Base-by-base conservation (phyloP, 1,139 yeast genomes). In the Hemisphaericaspora xylofermentans region DNA sequence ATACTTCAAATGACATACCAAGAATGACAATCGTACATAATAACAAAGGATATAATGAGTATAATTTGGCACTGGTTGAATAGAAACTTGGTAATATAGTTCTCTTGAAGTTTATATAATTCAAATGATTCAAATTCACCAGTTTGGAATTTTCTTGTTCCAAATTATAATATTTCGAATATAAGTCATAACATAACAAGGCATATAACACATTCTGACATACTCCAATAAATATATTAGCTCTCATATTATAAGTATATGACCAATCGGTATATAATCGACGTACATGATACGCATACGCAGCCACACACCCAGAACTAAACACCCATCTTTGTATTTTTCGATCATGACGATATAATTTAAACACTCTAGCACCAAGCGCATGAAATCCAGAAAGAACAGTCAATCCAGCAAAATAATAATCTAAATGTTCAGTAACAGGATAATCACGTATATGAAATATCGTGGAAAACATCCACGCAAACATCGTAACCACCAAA, bases 191-290 rank as follows among this genome's bases (percentile, higher is more conserved):
- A 41, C 74, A 67, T 28, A 64, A 50, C 22, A 57, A 43, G 27
- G 49, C 58, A 54, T 68, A 60, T 34, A 61, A 51, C n/a, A 76
- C 49, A 60, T 89, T 87, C 54, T 91, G 97, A 4, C 83, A 48
- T 2, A 88, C 45, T 0, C 97, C 98, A 40, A 88, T 76, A 1
- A 76, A 61, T 2, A 93, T 82, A 54, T 94, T 93, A 24, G 95
- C 96, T 52, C 80, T 76, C 98, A 93, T 93, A 65, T 93, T 93
- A 62, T 93, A 93, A 1, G 95, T 82, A 63, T 93, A 93, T 47
- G 89, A 85, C 91, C 97, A 93, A 52, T 83, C 84, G 12, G 78
- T 60, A 30, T 83, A 73, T 36, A 93, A 68, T 47, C 93, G 74
- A 36, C 76, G 61, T 8, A 93, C 71, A 60, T 93, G 98, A 13